Percentiles rank a stretch among this genome's conserved stretches.
These are phyloP conservation scores for Penicillium diatomitis DNA, from an alignment of 495 filamentous ascomycete genomes.

Conservation along the genomic window DNA sequence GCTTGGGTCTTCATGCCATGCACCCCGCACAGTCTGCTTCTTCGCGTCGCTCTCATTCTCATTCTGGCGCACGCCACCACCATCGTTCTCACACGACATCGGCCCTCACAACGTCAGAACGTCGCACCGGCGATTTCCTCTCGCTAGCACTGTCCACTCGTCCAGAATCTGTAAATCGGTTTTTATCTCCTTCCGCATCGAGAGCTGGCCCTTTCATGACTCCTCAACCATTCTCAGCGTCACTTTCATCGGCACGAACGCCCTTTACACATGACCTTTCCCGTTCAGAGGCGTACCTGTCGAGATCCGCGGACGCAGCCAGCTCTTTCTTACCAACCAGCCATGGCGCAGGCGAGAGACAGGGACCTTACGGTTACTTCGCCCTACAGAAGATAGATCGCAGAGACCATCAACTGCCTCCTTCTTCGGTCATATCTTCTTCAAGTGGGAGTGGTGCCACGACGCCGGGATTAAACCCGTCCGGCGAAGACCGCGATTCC, in stretches of 20 bases:
- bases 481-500: constrained; percentile 21
- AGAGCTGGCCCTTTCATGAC: constrained; percentile 16
- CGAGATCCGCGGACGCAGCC: constrained; percentile 2
- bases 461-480: constrained; percentile 10
- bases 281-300: not conserved
- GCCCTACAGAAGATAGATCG: constrained; percentile 9
- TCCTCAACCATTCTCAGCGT: constrained; percentile 11
- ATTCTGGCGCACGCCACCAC: constrained; percentile 15
- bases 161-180: constrained; percentile 5
- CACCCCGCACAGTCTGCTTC: not conserved
- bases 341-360: not conserved
- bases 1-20: constrained; percentile 2
- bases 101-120: constrained; percentile 10
- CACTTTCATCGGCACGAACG: not conserved
- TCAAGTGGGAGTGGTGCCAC: constrained; percentile 17
- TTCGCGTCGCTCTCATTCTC: not conserved
- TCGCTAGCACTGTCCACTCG: constrained; percentile 13
- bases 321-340: not conserved
- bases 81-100: constrained; percentile 32
- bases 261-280: constrained; percentile 1
- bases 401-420: not conserved
- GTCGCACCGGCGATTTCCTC: constrained; percentile 5
- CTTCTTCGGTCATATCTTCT: constrained; percentile 7
- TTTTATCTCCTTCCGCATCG: constrained; percentile 7
- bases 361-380: constrained; percentile 21